A percentile compares a stretch with the other conserved stretches of the same genome.
These are phyloP conservation scores for Litsea cubeba DNA, from an alignment of 164 flowering plant genomes.

Conservation along the genomic window DNA sequence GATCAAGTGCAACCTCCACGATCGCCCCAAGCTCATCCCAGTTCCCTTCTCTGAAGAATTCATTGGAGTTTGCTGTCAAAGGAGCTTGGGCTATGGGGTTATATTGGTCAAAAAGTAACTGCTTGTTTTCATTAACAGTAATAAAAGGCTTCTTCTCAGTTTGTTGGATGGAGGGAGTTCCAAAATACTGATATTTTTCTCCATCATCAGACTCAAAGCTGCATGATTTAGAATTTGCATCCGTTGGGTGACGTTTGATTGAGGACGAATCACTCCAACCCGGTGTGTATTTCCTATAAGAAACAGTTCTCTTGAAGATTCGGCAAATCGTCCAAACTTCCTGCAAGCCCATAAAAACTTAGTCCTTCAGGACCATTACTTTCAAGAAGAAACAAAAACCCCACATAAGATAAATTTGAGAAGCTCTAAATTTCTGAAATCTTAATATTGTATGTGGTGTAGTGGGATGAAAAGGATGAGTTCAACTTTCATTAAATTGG, in stretches of 20 bases:
- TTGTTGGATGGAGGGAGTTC: slow-evolving; percentile 5
- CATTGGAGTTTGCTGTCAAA: slow-evolving; percentile 5
- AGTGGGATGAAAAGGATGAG: no score
- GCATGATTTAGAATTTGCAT: slow-evolving; percentile 5
- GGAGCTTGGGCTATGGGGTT: slow-evolving; percentile 15
- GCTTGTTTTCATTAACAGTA: slow-evolving; percentile 14
- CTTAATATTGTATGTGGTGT: no score
- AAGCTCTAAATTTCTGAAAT: no score
- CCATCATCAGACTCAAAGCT: slow-evolving; percentile 2
- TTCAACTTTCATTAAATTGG: no score
- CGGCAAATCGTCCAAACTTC: slow-evolving; percentile 95
- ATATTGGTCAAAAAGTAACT: not conserved
- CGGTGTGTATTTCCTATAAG: slow-evolving; percentile 39
- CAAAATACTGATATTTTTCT: not conserved
- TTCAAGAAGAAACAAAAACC: not conserved
- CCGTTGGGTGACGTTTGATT: slow-evolving; percentile 13
- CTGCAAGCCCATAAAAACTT: slow-evolving; percentile 26
- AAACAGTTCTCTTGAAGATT: slow-evolving; percentile 58
- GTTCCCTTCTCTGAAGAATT: slow-evolving; percentile 17
- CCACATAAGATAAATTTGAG: not conserved
- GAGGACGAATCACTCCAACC: slow-evolving; percentile 32
- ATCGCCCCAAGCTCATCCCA: slow-evolving; percentile 59
- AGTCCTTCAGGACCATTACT: not conserved
- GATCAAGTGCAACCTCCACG: slow-evolving; percentile 21
- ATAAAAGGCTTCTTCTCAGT: slow-evolving; percentile 18